phyloP scores from a whole-genome alignment of 352 stramenopile genomes.

The Plasmopara muralis region DNA sequence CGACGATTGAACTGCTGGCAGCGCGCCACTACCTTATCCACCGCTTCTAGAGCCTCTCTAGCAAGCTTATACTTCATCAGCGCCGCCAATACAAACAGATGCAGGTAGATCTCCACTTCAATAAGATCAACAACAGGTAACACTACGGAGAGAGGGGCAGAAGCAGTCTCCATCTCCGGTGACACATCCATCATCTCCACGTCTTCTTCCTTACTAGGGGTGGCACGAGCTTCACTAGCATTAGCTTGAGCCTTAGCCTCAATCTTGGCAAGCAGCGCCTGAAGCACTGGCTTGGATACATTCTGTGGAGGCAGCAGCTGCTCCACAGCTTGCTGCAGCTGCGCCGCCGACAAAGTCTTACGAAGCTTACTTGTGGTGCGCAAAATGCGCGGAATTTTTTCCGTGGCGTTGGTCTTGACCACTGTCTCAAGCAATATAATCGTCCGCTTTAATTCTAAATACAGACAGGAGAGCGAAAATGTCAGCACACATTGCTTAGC shows the following conservation, averaged over 20 bases:
- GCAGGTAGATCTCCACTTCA: conserved; percentile 85
- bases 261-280: conserved; percentile 47
- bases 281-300: conserved; percentile 43
- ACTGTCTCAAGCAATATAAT: conserved; percentile 64
- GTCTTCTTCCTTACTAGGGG: conserved; percentile 25
- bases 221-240: conserved; percentile 4
- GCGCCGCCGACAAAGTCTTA: conserved; percentile 57
- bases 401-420: conserved; percentile 81
- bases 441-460: conserved; percentile 67
- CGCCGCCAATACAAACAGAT: conserved; percentile 62
- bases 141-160: conserved; percentile 16
- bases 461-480: conserved; percentile 2
- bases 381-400: conserved; percentile 76
- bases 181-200: conserved; percentile 56
- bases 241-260: conserved; percentile 27
- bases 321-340: conserved; percentile 51
- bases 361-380: conserved; percentile 76
- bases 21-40: conserved; percentile 46
- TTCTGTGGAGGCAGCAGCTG: conserved; percentile 63
- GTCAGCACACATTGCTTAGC: conserved; percentile 5
- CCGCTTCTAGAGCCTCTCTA: conserved; percentile 45
- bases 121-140: conserved; percentile 62
- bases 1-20: conserved; percentile 76
- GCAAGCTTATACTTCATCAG: conserved; percentile 66
- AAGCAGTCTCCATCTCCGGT: conserved; percentile 21